Conservation (phyloP, 352 stramenopile species). For the Globisporangium polare region DNA sequence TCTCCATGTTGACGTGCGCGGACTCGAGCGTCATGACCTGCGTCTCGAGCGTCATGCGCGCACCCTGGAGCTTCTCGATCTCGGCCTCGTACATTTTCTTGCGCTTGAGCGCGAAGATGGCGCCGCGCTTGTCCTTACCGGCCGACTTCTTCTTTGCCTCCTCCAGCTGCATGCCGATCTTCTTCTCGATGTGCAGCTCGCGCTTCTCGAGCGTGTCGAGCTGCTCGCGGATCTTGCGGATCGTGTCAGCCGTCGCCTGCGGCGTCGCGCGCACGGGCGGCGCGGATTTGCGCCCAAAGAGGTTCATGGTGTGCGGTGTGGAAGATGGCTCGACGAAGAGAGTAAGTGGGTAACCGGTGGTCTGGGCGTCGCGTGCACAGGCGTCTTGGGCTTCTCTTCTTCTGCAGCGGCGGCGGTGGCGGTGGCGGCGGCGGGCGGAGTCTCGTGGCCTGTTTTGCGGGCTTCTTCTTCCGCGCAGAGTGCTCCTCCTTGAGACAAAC, state of each 20-base stretch:
- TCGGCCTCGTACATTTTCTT: slow-evolving; percentile 99
- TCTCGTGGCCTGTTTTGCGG: too few relatives aligned
- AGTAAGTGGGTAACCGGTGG: background rate
- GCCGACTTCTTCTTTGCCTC: slow-evolving; percentile 96
- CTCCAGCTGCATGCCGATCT: slow-evolving; percentile 90
- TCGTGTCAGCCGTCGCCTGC: slow-evolving; percentile 82
- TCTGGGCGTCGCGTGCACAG: background rate
- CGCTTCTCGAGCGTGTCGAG: slow-evolving; percentile 92
- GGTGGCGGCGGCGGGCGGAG: too few relatives aligned
- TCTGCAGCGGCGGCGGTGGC: too few relatives aligned
- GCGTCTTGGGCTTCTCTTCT: too few relatives aligned
- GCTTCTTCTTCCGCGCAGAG: too few relatives aligned
- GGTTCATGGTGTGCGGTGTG: slow-evolving; percentile 51
- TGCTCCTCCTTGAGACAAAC: too few relatives aligned
- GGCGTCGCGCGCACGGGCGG: slow-evolving; percentile 45
- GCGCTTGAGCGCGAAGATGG: slow-evolving; percentile 96
- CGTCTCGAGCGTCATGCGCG: slow-evolving; percentile 96
- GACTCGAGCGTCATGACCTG: slow-evolving; percentile 91
- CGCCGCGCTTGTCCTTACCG: slow-evolving; percentile 96
- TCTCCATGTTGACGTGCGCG: slow-evolving; percentile 95
- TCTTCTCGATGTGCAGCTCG: slow-evolving; percentile 96
- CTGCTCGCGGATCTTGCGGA: slow-evolving; percentile 88
- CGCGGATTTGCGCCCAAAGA: slow-evolving; percentile 81
- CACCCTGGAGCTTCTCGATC: slow-evolving; percentile 96
- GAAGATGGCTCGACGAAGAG: background rate